Conservation (phyloP, 441 rosid species). For the Erysimum cheiri region DNA sequence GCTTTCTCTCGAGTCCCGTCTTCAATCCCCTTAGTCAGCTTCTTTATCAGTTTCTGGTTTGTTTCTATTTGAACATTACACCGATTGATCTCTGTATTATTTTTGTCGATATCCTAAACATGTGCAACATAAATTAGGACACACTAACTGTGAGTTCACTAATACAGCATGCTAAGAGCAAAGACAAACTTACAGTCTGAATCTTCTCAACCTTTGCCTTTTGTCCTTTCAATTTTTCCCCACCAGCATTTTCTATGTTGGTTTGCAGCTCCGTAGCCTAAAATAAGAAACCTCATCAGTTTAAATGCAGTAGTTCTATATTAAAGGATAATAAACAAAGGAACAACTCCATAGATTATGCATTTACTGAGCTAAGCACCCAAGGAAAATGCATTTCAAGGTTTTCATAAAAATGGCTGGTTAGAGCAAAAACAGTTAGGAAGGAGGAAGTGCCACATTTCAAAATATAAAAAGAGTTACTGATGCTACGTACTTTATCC, state of each 20-base stretch:
- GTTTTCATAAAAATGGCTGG: constrained; percentile 3
- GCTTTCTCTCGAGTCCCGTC: constrained; percentile 84
- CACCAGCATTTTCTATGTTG: constrained; percentile 92
- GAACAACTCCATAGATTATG: constrained; percentile 16
- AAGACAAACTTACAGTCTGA: constrained; percentile 74
- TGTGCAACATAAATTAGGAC: constrained; percentile 35
- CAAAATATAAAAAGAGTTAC: background rate
- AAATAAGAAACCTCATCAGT: constrained; percentile 34
- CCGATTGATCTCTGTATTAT: constrained; percentile 83
- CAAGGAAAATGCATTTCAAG: constrained; percentile 4
- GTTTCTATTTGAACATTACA: constrained; percentile 93
- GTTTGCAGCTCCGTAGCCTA: constrained; percentile 84
- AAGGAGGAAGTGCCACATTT: background rate
- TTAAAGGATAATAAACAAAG: background rate
- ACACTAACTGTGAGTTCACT: constrained; percentile 13
- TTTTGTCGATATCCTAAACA: constrained; percentile 84
- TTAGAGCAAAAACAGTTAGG: background rate
- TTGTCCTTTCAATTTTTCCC: constrained; percentile 78
- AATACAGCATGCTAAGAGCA: constrained; percentile 19
- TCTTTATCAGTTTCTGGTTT: constrained; percentile 83
- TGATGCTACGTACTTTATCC: constrained; percentile 63
- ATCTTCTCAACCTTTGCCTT: constrained; percentile 82
- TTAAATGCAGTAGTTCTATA: constrained; percentile 11
- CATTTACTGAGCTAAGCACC: constrained; percentile 17
- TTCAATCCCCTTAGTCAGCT: constrained; percentile 83